Evolutionary conservation across 129 eudicot species (phyloP), one percentile per base, ranked within the genome.

Genomic region (Escallonia herrerae): DNA sequence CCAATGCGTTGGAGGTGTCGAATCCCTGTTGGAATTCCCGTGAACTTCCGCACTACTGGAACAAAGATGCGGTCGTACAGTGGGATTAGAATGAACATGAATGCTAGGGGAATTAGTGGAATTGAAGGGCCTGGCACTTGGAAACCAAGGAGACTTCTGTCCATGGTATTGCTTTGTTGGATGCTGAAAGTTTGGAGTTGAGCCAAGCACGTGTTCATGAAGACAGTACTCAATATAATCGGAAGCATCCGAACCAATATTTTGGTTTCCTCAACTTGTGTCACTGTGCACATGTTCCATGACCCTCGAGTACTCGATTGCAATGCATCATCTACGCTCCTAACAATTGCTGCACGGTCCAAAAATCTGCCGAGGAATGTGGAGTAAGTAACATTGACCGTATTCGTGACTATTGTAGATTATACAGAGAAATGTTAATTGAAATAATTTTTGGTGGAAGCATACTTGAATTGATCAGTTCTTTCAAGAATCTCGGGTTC

Each of bases 121-220:
- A 88, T 72, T 12, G 96, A 84, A 37, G 95, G 74, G 42, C 80
- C 86, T 1, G 96, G 91, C 40, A 88, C 78, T 73, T 84, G 37
- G 52, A 88, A 88, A 43, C 77, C 81, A 4, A 76, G 77, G 50
- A 88, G 78, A 66, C 69, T 80, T 43, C 84, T 75, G 76, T 88
- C 80, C 89, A 84, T 79, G 42, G 91, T 88, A 38, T 68, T 82
- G 71, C 91, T 82, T 73, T 88, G 96, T 66, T 88, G 96, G 55
- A 88, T 85, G 73, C 86, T 66, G 79, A 87, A 87, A 33, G 95
- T 87, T 70, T 87, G 95, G 58, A 84, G 86, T 63, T 88, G 96
- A 56, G 96, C 91, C 62, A 88, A 65, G 45, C 96, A 89, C 6
- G 90, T 89, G 82, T 89, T 89, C 96, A 85, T 89, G 85, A 89